phyloP scores from a whole-genome alignment of 2,329 filamentous ascomycete genomes.

The Paraconiothyrium brasiliense region DNA sequence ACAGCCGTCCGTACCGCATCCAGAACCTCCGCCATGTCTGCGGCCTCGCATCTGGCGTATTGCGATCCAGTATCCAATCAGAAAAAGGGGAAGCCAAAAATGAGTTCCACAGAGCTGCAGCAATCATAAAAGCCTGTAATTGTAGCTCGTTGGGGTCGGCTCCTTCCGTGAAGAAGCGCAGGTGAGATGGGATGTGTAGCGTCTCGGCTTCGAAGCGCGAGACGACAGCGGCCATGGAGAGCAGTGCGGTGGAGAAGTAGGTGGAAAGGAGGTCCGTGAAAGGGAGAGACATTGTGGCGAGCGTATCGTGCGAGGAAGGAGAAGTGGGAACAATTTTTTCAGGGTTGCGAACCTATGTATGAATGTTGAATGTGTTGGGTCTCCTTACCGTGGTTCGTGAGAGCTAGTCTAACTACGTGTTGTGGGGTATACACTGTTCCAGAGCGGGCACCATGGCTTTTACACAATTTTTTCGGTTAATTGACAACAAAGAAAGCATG shows the following conservation, averaged over 20 bases:
- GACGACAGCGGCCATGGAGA: conserved; percentile 9
- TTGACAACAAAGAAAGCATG: no score
- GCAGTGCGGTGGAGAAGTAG: conserved; percentile 3
- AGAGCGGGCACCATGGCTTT: no score
- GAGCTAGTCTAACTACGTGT: no score
- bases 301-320: background rate
- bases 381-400: no score
- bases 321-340: no score
- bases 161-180: conserved; percentile 20
- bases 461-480: no score
- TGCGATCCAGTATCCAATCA: background rate
- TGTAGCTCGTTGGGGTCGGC: conserved; percentile 14
- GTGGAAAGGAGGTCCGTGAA: background rate
- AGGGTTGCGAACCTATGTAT: no score
- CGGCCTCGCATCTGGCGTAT: background rate
- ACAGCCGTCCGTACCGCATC: background rate
- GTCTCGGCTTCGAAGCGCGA: conserved; percentile 17
- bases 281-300: background rate
- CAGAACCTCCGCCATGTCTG: background rate
- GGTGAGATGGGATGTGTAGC: conserved; percentile 15
- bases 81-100: conserved; percentile 12
- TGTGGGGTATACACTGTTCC: no score
- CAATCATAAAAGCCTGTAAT: conserved; percentile 8
- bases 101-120: conserved; percentile 8
- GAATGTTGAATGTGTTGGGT: no score